Conservation (phyloP, 2,329 filamentous ascomycete genomes). For the Parastagonospora avenae region DNA sequence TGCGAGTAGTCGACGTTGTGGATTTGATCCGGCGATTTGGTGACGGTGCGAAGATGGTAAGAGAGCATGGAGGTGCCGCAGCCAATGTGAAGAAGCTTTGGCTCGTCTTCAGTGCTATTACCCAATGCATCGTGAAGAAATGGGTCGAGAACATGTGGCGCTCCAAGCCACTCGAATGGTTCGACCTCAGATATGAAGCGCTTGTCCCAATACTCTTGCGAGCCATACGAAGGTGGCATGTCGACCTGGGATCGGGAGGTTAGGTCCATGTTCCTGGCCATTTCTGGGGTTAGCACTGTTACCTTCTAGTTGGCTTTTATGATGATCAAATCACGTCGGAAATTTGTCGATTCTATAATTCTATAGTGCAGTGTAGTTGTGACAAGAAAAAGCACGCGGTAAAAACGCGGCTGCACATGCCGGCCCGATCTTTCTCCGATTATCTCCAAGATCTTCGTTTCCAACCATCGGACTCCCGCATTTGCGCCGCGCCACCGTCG, state of each 20-base stretch:
- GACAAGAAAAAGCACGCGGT: not conserved
- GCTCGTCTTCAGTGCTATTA: slow-evolving; percentile 9
- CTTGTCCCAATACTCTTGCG: slow-evolving; percentile 44
- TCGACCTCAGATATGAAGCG: slow-evolving; percentile 42
- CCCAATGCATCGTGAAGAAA: slow-evolving; percentile 32
- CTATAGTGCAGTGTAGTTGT: no score
- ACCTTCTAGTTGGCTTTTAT: not conserved
- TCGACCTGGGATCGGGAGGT: not conserved
- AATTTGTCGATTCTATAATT: no score
- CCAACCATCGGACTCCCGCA: slow-evolving; percentile 22
- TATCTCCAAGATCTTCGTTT: slow-evolving; percentile 19
- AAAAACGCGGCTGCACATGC: slow-evolving; percentile 2
- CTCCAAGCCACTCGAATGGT: slow-evolving; percentile 48
- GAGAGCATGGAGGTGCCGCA: slow-evolving; percentile 48
- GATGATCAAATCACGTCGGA: not conserved
- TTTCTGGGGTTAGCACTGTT: not conserved
- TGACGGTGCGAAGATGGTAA: slow-evolving; percentile 41
- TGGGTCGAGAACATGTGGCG: slow-evolving; percentile 35
- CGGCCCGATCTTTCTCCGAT: slow-evolving; percentile 24
- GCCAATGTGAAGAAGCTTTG: slow-evolving; percentile 45
- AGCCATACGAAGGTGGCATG: slow-evolving; percentile 40
- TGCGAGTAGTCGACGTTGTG: slow-evolving; percentile 48
- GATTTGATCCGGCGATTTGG: slow-evolving; percentile 36
- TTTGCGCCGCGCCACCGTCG: slow-evolving; percentile 15
- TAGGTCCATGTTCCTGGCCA: not conserved